Conservation (phyloP, 75 land plant genomes). For the Chamaecyparis obtusa region DNA sequence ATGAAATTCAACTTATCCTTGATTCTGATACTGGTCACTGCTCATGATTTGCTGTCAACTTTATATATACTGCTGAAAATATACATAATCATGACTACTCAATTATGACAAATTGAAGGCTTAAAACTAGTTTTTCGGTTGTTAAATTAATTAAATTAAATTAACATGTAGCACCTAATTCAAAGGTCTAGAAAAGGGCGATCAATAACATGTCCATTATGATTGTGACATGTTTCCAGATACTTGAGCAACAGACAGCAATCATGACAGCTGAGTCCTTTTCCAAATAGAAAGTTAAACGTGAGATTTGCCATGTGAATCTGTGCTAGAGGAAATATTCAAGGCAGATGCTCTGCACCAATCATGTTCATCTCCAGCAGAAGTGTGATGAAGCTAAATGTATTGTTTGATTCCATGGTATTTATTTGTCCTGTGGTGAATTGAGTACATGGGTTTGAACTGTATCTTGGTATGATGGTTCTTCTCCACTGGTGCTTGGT, state of each 20-base stretch:
- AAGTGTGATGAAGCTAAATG: neutral
- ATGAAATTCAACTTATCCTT: neutral
- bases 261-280: neutral
- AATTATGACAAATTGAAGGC: neutral
- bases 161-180: neutral
- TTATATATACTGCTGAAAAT: neutral
- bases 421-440: neutral
- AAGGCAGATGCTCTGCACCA: neutral
- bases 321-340: neutral
- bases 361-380: neutral
- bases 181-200: neutral
- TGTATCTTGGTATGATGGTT: neutral
- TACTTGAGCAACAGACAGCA: neutral
- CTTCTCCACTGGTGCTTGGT: neutral
- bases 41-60: neutral
- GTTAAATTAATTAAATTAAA: neutral
- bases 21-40: neutral
- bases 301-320: neutral
- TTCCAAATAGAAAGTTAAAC: neutral
- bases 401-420: neutral
- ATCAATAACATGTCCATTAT: neutral
- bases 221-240: neutral
- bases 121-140: neutral
- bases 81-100: neutral
- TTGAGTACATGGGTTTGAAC: neutral